These are phyloP conservation scores for Agarophyton chilense DNA, from an alignment of 23 red algal genomes.

Conservation along the genomic window DNA sequence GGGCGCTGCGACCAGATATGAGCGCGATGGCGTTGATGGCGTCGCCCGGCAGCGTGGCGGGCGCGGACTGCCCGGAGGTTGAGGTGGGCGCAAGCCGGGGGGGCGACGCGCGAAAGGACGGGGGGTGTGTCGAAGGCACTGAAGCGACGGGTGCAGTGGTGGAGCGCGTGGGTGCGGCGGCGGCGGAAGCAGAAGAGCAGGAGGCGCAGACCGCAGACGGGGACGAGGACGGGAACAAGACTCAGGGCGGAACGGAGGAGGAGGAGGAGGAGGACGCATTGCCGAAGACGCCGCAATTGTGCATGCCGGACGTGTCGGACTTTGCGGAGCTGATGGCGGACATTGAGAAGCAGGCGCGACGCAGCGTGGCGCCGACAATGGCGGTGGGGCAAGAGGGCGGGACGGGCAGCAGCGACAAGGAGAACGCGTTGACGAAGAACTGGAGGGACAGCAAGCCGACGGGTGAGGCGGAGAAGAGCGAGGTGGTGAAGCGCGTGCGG, in stretches of 20 bases:
- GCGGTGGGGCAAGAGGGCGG: no score
- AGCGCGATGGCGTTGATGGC: neutral
- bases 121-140: no score
- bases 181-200: no score
- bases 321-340: slow-evolving; percentile 28
- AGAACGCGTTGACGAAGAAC: no score
- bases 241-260: neutral
- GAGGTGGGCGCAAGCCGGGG: neutral
- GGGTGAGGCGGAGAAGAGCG: neutral
- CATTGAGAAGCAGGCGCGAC: slow-evolving; percentile 16
- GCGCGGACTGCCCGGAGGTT: no score
- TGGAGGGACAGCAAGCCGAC: no score
- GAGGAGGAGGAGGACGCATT: neutral
- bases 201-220: neutral
- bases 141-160: no score
- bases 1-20: neutral
- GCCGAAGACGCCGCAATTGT: slow-evolving; percentile 10
- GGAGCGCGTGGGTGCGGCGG: no score
- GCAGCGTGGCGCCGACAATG: neutral
- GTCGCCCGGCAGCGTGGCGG: neutral
- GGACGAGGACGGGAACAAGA: neutral
- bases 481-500: neutral
- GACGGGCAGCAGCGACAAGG: neutral
- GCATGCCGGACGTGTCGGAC: slow-evolving; percentile 13
- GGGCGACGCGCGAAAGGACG: neutral